Evolutionary conservation across 1,139 yeast genomes (phyloP), one percentile per base, ranked within the genome.

Genomic region (Geotrichum reessii): DNA sequence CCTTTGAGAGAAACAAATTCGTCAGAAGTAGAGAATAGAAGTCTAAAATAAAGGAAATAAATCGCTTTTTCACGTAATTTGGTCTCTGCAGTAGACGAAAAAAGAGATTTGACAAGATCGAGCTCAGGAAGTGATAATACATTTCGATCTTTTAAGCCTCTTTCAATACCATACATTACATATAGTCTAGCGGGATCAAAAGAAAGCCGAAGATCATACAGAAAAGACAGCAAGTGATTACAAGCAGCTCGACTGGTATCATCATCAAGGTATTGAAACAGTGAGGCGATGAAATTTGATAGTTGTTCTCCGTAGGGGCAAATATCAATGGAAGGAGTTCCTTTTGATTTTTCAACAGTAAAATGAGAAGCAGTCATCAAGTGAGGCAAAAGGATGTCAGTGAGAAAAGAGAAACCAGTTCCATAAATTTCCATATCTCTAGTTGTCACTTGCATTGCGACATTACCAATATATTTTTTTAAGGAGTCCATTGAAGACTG

Each of bases 401-500:
- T 81, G 53, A 88, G 73, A 60, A 81, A 79, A 9, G 52, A 48
- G 19, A 61, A 22, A 21, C 52, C 57, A 49, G 53, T 40, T 79
- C 74, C 46, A 67, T 86, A 78, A 51, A 80, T 72, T 4, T 63
- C 63, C 57, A 86, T 73, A 62, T 80, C 78, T 17, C 77, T 70
- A 7, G 73, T 65, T 2, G 83, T 80, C 55, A 88, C 75, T 2
- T 81, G 74, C 51, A 87, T 76, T 51, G 89, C 74, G 53, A 88
- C 70, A 7, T 78, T 77, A 62, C 86, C 73, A 0, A 89, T 76
- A 65, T 83, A 84, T 63, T 81, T 84, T 59, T 95, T 76, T 0
- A 91, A 91, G 7, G 92, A 81, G 59, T 90, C 96, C 83, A 86
- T 84, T 0, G 91, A 80, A 0, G 95, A 91, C 57, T 76, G 80